These are phyloP conservation scores for Puya raimondii DNA, from an alignment of 176 grass and related monocot species.

Conservation along the genomic window DNA sequence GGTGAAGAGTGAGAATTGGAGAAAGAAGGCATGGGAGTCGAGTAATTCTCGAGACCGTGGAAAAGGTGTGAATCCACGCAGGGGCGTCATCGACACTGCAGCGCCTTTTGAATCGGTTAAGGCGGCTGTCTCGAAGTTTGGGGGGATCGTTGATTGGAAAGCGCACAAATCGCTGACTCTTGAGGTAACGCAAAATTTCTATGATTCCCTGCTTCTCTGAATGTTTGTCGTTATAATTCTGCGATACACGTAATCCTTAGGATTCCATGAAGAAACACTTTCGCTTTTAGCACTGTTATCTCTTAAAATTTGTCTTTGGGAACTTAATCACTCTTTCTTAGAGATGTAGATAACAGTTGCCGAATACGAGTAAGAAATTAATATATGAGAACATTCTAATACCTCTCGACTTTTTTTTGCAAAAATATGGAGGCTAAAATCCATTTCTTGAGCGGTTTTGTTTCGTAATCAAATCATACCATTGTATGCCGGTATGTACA, in stretches of 20 bases:
- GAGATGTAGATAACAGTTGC: no score
- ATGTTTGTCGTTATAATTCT: neutral
- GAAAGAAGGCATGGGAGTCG: constrained; percentile 33
- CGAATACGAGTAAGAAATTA: no score
- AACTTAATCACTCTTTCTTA: no score
- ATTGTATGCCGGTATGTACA: no score
- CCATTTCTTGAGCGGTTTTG: no score
- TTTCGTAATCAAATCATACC: no score
- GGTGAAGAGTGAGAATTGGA: constrained; percentile 1
- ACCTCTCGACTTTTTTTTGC: no score
- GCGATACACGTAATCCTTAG: neutral
- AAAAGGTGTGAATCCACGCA: constrained; percentile 32
- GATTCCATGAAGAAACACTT: no score
- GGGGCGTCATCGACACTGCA: constrained; percentile 55
- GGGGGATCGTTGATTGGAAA: constrained; percentile 96
- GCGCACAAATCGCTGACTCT: constrained; percentile 50
- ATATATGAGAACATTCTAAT: no score
- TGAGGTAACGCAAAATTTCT: constrained; percentile 40
- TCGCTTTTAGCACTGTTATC: no score
- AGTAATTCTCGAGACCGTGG: constrained; percentile 1
- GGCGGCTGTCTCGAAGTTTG: constrained; percentile 83
- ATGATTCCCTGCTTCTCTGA: neutral
- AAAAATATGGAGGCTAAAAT: no score
- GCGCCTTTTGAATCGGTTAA: constrained; percentile 89
- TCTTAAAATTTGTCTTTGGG: no score